phyloP scores from a whole-genome alignment of 176 grass and related monocot species.

The Avena atlantica region DNA sequence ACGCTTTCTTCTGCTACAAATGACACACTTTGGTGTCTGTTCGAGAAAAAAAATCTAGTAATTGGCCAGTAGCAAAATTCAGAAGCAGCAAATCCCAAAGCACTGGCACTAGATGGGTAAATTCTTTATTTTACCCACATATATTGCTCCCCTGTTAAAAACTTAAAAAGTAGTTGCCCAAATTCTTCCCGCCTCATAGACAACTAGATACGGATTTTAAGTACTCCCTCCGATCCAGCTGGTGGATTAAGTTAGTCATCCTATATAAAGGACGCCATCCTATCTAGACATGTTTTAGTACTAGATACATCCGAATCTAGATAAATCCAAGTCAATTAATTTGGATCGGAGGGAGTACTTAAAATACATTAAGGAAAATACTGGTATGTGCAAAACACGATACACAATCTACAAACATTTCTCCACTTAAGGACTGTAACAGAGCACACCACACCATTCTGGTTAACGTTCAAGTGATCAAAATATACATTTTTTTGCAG shows the following conservation, averaged over 20 bases:
- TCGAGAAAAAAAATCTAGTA: slow-evolving; percentile 8
- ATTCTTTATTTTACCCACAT: slow-evolving; percentile 2
- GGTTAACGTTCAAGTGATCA: neutral
- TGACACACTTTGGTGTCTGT: neutral
- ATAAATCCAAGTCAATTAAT: too few relatives aligned
- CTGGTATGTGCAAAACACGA: neutral
- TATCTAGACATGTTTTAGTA: too few relatives aligned
- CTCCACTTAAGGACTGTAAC: neutral
- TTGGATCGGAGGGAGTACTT: neutral
- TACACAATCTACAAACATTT: slow-evolving; percentile 3
- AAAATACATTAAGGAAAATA: slow-evolving; percentile 11
- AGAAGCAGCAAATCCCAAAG: neutral
- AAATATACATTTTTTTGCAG: neutral
- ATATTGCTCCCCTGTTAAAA: neutral
- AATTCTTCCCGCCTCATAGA: neutral
- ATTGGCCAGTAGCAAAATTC: neutral
- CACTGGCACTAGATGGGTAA: neutral
- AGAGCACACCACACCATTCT: neutral
- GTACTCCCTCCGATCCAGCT: neutral
- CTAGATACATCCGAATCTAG: too few relatives aligned
- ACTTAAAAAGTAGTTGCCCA: neutral
- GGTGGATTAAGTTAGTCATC: neutral
- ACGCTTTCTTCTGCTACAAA: neutral
- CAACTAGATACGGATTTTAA: neutral
- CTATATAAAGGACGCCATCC: neutral